Evolutionary conservation across 2,329 filamentous ascomycete genomes (phyloP), one percentile per base, ranked within the genome.

Genomic region (Alternaria gansuensis): DNA sequence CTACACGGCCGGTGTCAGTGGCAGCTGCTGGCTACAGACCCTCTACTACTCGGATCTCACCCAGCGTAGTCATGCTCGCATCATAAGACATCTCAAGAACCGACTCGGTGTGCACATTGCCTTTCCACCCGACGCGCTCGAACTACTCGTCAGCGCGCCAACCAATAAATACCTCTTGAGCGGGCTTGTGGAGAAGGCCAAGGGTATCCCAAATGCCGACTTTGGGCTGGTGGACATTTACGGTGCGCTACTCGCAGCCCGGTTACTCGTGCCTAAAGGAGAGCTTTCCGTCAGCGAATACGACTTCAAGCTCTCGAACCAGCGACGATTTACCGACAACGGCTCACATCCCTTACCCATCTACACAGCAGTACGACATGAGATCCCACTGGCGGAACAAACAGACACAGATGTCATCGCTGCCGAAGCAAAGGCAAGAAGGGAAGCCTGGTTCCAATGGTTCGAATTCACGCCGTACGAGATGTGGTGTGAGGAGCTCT

Each of bases 141-240:
- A 89, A 21, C 83, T 95, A 5, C 83, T 98, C 13, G 91, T 90
- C n/a, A 90, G 90, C 6, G 89, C 94, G 0, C 95, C 95, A 0
- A 98, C 95, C 0, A 97, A 94, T 79, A 97, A 97, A 66, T 93
- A 91, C 65, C 85, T 99, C 1, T 83, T 99, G 10, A 90, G 89
- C 64, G 93, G 95, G 0, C 81, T 97, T 51, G 90, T 99, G 0
- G 95, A 99, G 76, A 97, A 97, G 77, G 83, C 96, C 29, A 92
- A 90, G 74, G 94, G 93, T 5, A 90, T 93, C 59, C 87, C 89
- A 0, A 82, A 88, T 13, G 90, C 93, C 0, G 87, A 91, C 58
- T 93, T 97, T 76, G 94, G 95, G 0, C 83, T 99, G 21, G 95
- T 99, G 14, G 95, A 99, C 75, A 84, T 96, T 11, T 99, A 98